These are phyloP conservation scores for Rutstroemia sp. DNA, from an alignment of 2,329 filamentous ascomycete species.

Conservation along the genomic window DNA sequence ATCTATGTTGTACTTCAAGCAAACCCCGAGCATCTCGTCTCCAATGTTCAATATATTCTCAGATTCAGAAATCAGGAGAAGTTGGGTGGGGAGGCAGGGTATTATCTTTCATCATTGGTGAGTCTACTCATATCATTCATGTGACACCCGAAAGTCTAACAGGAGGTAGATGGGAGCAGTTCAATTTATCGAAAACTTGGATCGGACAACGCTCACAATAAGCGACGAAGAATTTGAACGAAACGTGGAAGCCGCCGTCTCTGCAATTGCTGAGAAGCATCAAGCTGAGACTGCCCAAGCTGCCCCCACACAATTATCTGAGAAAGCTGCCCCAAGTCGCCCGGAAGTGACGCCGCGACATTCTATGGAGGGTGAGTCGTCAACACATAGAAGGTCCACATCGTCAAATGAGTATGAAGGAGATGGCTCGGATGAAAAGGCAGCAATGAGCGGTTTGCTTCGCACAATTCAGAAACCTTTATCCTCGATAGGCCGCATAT, in stretches of 20 bases:
- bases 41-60: constrained; percentile 96
- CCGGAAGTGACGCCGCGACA: constrained; percentile 52
- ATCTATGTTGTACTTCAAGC: constrained; percentile 95
- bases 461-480: constrained; percentile 87
- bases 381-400: constrained; percentile 47
- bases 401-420: constrained; percentile 46
- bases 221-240: constrained; percentile 91
- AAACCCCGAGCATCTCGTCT: constrained; percentile 91
- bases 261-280: constrained; percentile 88
- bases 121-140: constrained; percentile 23
- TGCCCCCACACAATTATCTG: constrained; percentile 30
- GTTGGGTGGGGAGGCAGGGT: constrained; percentile 92
- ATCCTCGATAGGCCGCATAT: constrained; percentile 88
- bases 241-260: constrained; percentile 94
- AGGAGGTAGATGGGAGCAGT: constrained; percentile 73
- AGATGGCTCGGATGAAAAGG: constrained; percentile 59
- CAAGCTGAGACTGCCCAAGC: constrained; percentile 44
- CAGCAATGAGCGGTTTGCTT: constrained; percentile 76
- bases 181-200: constrained; percentile 93
- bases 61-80: constrained; percentile 97
- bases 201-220: constrained; percentile 88
- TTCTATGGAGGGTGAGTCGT: constrained; percentile 52
- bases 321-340: constrained; percentile 42
- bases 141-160: constrained; percentile 12
- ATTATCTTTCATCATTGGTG: constrained; percentile 91